These are phyloP conservation scores for Gossypium herbaceum DNA, from an alignment of 345 rosid species.

Conservation along the genomic window DNA sequence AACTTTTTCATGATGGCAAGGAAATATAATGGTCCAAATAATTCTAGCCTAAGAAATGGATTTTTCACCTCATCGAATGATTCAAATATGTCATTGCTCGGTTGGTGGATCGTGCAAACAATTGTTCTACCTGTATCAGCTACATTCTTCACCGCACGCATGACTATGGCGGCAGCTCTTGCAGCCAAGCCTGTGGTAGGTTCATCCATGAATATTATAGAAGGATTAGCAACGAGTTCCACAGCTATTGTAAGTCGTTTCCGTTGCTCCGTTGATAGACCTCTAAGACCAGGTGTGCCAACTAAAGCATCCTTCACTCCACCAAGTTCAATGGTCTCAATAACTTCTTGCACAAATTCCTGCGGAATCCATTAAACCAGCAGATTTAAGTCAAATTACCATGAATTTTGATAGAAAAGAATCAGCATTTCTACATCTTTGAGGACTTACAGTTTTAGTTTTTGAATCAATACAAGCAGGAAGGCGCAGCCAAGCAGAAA, in stretches of 20 bases:
- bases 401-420: not conserved
- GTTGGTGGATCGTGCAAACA: conserved; percentile 58
- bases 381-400: not conserved
- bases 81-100: conserved; percentile 44
- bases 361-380: conserved; percentile 1
- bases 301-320: conserved; percentile 36
- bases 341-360: conserved; percentile 43
- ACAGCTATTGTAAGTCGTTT: conserved; percentile 48
- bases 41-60: not conserved
- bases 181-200: conserved; percentile 52
- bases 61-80: conserved; percentile 43
- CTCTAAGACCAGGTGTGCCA: conserved; percentile 35
- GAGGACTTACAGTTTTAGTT: conserved; percentile 35
- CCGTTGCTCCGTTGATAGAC: conserved; percentile 51
- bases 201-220: conserved; percentile 51
- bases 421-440: not conserved
- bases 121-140: conserved; percentile 46
- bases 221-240: conserved; percentile 52
- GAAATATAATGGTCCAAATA: not conserved
- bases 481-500: conserved; percentile 47
- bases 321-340: conserved; percentile 42
- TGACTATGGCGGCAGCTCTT: conserved; percentile 52
- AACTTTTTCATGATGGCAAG: not conserved
- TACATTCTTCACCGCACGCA: conserved; percentile 47
- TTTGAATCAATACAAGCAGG: conserved; percentile 49